These are phyloP conservation scores for Bruguiera sexangula DNA, from an alignment of 345 rosid genomes.

Conservation along the genomic window DNA sequence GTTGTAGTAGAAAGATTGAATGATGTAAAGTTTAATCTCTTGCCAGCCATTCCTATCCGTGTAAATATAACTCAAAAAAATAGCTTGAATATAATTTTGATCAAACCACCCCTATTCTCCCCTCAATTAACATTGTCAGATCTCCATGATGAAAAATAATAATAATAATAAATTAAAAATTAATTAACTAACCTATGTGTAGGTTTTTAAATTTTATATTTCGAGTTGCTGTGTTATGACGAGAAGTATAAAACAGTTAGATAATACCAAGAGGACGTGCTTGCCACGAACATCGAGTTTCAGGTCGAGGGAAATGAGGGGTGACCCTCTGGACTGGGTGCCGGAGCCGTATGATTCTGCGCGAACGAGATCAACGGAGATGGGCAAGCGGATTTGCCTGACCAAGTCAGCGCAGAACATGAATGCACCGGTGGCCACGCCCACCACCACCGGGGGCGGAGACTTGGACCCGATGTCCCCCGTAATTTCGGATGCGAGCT, in stretches of 20 bases:
- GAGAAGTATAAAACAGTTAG: not conserved
- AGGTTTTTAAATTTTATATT: too few relatives aligned
- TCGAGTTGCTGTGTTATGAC: too few relatives aligned
- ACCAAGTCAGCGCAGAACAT: conserved; percentile 81
- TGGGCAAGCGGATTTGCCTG: conserved; percentile 50
- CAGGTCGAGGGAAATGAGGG: conserved; percentile 58
- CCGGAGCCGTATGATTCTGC: conserved; percentile 75
- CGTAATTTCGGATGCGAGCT: conserved; percentile 57
- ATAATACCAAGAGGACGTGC: conserved; percentile 66
- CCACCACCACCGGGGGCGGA: conserved; percentile 62
- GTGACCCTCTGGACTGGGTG: conserved; percentile 54
- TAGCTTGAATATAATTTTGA: too few relatives aligned
- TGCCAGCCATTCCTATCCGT: too few relatives aligned
- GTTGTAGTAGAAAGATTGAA: too few relatives aligned
- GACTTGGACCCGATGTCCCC: conserved; percentile 37
- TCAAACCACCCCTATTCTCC: too few relatives aligned
- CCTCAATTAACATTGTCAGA: too few relatives aligned
- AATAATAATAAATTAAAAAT: too few relatives aligned
- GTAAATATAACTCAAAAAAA: too few relatives aligned
- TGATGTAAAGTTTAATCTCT: too few relatives aligned
- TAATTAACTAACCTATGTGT: too few relatives aligned
- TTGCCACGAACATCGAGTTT: conserved; percentile 59
- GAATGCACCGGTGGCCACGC: conserved; percentile 85
- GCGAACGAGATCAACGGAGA: conserved; percentile 61
- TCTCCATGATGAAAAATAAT: too few relatives aligned